A percentile compares a stretch with the other conserved stretches of the same genome.
Conservation (phyloP, 768 basidiomycete genomes). For the Xanthoconium stramineum region DNA sequence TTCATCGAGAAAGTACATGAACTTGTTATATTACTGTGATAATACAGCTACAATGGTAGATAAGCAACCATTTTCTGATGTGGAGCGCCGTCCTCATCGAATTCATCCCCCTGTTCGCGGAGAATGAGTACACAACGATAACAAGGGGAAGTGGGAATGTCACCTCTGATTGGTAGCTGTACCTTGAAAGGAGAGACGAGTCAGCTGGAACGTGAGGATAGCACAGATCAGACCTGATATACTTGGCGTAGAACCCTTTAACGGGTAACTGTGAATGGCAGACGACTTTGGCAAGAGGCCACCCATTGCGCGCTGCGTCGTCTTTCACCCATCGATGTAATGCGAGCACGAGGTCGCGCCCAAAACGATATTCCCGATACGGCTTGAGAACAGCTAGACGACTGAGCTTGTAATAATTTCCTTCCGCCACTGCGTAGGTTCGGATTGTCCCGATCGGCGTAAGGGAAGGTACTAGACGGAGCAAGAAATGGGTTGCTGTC, state of each 20-base stretch:
- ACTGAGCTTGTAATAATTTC: conserved; percentile 64
- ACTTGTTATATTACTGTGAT: conserved; percentile 22
- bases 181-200: conserved; percentile 41
- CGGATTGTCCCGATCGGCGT: conserved; percentile 73
- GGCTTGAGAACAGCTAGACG: conserved; percentile 66
- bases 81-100: conserved; percentile 81
- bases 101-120: conserved; percentile 56
- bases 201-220: conserved; percentile 12
- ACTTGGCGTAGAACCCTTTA: conserved; percentile 77
- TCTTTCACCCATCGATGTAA: conserved; percentile 57
- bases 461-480: conserved; percentile 60
- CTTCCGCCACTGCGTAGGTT: conserved; percentile 35
- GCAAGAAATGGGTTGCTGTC: conserved; percentile 64
- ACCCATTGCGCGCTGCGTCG: conserved; percentile 31
- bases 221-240: conserved; percentile 16
- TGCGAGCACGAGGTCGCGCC: conserved; percentile 59
- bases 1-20: conserved; percentile 18
- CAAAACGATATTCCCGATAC: conserved; percentile 63
- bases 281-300: conserved; percentile 43
- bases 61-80: conserved; percentile 79
- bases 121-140: conserved; percentile 25
- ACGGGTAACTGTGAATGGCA: conserved; percentile 69
- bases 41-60: conserved; percentile 41
- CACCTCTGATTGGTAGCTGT: conserved; percentile 68
- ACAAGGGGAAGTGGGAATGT: conserved; percentile 21